Evolutionary conservation across 2,329 filamentous ascomycete species (phyloP).

Genomic region (Trichoderma breve): DNA sequence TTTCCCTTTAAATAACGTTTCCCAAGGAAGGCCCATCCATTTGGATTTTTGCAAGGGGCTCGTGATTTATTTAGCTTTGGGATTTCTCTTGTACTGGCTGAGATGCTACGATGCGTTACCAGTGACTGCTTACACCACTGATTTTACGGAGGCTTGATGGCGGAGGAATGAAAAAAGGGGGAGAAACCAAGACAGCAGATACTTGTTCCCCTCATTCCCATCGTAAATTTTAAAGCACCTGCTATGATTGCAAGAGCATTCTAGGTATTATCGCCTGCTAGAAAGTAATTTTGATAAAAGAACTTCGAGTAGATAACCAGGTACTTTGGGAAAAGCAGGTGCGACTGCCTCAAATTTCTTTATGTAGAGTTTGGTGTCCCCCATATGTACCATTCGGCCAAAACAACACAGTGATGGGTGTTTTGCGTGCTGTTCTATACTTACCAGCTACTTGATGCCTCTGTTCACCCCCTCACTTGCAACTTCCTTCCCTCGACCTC

Average conservation of each 20-base stretch:
- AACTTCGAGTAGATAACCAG: background rate
- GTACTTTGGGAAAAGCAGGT: background rate
- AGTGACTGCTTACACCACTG: background rate
- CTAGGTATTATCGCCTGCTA: background rate
- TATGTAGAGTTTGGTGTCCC: background rate
- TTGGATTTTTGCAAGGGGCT: background rate
- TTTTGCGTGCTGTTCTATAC: background rate
- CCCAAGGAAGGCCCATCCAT: background rate
- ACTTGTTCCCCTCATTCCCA: background rate
- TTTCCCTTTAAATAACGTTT: background rate
- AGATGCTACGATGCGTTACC: background rate
- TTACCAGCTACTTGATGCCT: background rate
- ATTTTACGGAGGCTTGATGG: background rate
- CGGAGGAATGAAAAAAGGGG: background rate
- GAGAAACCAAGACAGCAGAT: background rate
- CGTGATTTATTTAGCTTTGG: background rate
- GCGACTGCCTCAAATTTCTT: background rate
- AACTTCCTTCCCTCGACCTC: background rate
- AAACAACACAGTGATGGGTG: background rate
- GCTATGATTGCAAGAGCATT: background rate
- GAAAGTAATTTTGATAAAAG: background rate
- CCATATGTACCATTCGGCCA: background rate
- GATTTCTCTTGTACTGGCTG: background rate
- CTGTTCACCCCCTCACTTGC: background rate
- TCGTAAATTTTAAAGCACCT: background rate